Evolutionary conservation across 164 flowering plant genomes (phyloP), one percentile per base, ranked within the genome.

Genomic region (Buxus sempervirens): DNA sequence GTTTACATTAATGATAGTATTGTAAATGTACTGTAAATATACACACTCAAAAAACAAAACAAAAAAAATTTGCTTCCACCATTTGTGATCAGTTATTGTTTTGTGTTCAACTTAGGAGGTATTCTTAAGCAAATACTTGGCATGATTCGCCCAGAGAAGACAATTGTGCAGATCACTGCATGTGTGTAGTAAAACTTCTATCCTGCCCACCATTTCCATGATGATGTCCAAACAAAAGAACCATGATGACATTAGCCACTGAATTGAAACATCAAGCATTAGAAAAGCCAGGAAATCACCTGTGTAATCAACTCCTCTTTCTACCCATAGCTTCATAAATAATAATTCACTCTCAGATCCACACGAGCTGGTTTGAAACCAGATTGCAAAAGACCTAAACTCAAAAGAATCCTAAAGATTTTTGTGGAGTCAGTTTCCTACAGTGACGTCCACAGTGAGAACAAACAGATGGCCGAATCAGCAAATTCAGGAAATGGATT

Each of bases 11-110:
- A n/a, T n/a, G n/a, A n/a, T n/a, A n/a, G n/a, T n/a, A n/a, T n/a
- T n/a, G n/a, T n/a, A n/a, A n/a, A n/a, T n/a, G n/a, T n/a, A n/a
- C n/a, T n/a, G n/a, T n/a, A n/a, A n/a, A n/a, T 58, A 59, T 80
- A 68, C 56, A 82, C 85, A 14, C 78, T 54, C 16, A 76, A 65
- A 8, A 81, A 82, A 65, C 75, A 82, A 21, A 77, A 27, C 0
- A 82, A 71, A 26, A 81, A 79, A 72, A 81, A 79, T 77, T 27
- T 45, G 20, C 57, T 62, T 61, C 78, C 70, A 72, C 60, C 73
- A 28, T 32, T 56, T 62, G 3, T 49, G 55, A 12, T 22, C 53
- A 21, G 16, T 38, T 16, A 60, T 57, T 12, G 64, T 24, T 22
- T 62, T 64, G 56, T 64, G 62, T 54, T 51, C 65, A 48, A 23